Evolutionary conservation across 2,329 filamentous ascomycete species (phyloP), one percentile per base, ranked within the genome.

Genomic region (Clonostachys byssicola): DNA sequence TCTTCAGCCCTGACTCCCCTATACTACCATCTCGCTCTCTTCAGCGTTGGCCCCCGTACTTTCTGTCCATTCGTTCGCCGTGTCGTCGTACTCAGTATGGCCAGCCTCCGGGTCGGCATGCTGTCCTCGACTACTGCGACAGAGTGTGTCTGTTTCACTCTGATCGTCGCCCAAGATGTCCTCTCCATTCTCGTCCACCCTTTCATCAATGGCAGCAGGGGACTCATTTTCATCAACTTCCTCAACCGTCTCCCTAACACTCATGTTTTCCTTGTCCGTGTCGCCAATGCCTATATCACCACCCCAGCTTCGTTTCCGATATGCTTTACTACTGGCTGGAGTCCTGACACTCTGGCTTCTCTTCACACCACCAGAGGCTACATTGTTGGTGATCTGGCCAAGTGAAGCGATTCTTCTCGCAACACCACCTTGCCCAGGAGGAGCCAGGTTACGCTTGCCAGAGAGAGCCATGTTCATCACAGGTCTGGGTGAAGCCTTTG

Each of bases 351-450:
- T 91, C 62, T 92, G 86, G 63, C 86, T 92, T 50, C 88, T 79
- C 69, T 86, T 86, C 54, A 95, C 74, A 42, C 80, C 82, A 17
- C 80, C 77, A 8, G 68, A 70, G 6, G 83, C 73, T 34, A 81
- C 74, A 59, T 94, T 92, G 62, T 86, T 85, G 46, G 83, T 89
- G 56, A 97, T 95, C 67, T 96, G 89, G 62, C 87, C 95, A 35
- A 97, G 80, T 44, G 90, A 96, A 49, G 95, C 80, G 58, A 97
- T 96, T 43, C 94, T 84, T 39, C 92, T 80, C 61, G 83, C 78
- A 61, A 85, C 75, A 58, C 80, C 71, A 16, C 73, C 70, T 43
- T 77, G 67, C 16, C 68, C 73, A 2, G 80, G 64, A 47, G 58
- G 65, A 46, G 60, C 68, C 44, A 66, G 70, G 58, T 60, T 79